phyloP scores from a whole-genome alignment of 768 basidiomycete genomes.

The Sistotremastrum niveocremeum region DNA sequence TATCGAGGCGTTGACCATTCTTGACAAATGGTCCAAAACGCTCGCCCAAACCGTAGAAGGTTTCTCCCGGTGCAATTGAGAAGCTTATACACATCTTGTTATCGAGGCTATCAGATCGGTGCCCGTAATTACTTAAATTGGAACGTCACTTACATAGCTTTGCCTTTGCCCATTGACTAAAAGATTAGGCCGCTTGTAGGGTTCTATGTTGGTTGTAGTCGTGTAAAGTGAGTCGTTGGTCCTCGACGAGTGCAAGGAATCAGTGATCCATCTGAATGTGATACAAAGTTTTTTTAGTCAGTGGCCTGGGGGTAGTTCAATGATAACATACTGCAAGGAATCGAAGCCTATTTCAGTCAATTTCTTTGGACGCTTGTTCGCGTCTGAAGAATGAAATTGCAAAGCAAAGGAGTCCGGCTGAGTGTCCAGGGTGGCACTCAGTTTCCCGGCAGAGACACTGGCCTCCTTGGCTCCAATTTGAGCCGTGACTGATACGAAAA shows the following conservation, averaged over 20 bases:
- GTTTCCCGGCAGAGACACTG: conserved; percentile 6
- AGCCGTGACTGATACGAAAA: conserved; percentile 4
- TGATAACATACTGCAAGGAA: conserved; percentile 13
- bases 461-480: conserved; percentile 2
- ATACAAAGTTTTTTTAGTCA: not conserved
- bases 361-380: conserved; percentile 4
- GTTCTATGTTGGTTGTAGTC: conserved; percentile 17
- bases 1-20: conserved; percentile 53
- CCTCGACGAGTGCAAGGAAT: conserved; percentile 1
- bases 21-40: conserved; percentile 65
- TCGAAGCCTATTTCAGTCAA: conserved; percentile 5
- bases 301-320: conserved; percentile 8
- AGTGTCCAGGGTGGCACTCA: conserved; percentile 8
- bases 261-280: conserved; percentile 1
- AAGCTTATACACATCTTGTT: conserved; percentile 42
- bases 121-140: conserved; percentile 35
- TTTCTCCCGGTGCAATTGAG: conserved; percentile 53
- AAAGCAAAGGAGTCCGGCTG: conserved; percentile 10
- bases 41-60: conserved; percentile 63
- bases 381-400: not conserved
- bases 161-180: conserved; percentile 42
- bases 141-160: conserved; percentile 43
- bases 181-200: conserved; percentile 25
- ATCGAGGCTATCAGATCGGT: conserved; percentile 39
- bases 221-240: conserved; percentile 1